A percentile compares a stretch with the other conserved stretches of the same genome.
Conservation (phyloP, 1,284 basidiomycete genomes). For the Inonotus hispidus region DNA sequence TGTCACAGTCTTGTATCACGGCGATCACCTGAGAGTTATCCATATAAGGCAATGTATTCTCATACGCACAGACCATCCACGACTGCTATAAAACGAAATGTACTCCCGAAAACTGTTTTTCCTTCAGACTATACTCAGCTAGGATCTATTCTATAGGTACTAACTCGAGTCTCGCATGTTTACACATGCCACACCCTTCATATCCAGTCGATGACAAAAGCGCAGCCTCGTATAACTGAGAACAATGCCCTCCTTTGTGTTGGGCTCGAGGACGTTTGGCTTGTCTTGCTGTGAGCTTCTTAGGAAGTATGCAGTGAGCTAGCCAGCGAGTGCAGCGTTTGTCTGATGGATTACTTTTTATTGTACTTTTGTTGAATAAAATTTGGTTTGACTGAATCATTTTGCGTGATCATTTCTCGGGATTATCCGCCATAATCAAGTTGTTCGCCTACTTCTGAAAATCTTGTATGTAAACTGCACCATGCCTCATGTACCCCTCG, state of each 20-base stretch:
- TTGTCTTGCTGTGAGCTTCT: conserved; percentile 31
- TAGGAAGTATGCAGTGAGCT: conserved; percentile 32
- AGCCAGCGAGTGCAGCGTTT: conserved; percentile 63
- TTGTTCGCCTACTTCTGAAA: background rate
- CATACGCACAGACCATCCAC: conserved; percentile 33
- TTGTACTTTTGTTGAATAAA: background rate
- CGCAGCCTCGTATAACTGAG: conserved; percentile 73
- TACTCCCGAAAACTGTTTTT: conserved; percentile 28
- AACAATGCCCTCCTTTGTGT: conserved; percentile 34
- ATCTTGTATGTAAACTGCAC: background rate
- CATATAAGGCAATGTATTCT: background rate
- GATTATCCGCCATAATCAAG: background rate
- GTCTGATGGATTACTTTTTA: conserved; percentile 62
- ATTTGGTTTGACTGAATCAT: background rate
- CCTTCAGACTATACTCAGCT: conserved; percentile 78
- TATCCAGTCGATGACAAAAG: conserved; percentile 72
- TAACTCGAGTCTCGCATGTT: conserved; percentile 86
- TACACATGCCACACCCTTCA: conserved; percentile 78
- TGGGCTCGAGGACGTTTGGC: conserved; percentile 73
- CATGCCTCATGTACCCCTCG: conserved; percentile 17
- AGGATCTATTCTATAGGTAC: conserved; percentile 88
- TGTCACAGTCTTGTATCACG: too few relatives aligned
- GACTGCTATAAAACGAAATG: conserved; percentile 35
- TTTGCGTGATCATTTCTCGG: background rate
- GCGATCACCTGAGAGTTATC: background rate